phyloP scores from a whole-genome alignment of 1,284 basidiomycete species.

The Moesziomyces antarcticus region DNA sequence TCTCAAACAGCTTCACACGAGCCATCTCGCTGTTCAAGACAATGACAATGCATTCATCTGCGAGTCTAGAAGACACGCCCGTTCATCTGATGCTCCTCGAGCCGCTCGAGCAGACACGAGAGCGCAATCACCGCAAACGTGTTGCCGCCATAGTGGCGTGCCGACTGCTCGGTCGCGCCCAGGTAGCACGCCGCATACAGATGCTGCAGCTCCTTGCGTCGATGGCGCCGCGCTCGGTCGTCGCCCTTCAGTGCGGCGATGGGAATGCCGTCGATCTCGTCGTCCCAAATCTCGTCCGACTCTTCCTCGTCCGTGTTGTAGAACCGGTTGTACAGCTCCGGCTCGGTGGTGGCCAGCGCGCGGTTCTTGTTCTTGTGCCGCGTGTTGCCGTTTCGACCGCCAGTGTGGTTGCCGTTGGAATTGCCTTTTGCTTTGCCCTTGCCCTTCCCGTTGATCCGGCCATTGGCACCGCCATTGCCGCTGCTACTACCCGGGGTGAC shows the following conservation, averaged over 20 bases:
- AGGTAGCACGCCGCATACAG: slow-evolving; percentile 29
- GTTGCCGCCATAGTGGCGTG: slow-evolving; percentile 29
- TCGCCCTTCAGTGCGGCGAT: slow-evolving; percentile 1
- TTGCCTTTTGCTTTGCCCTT: slow-evolving; percentile 6
- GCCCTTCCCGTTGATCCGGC: neutral
- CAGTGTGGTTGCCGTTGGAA: slow-evolving; percentile 5
- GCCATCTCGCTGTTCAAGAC: too few relatives aligned
- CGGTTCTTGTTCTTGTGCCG: slow-evolving; percentile 9
- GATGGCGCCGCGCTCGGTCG: slow-evolving; percentile 1
- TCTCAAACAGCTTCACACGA: too few relatives aligned
- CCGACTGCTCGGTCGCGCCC: slow-evolving; percentile 15
- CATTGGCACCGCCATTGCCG: neutral
- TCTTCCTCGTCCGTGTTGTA: slow-evolving; percentile 11
- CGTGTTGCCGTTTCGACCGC: slow-evolving; percentile 6
- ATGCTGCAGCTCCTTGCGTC: slow-evolving; percentile 22
- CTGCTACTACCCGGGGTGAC: neutral
- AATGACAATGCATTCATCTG: neutral
- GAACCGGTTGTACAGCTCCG: slow-evolving; percentile 5
- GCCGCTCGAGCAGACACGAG: slow-evolving; percentile 19
- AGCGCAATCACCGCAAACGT: slow-evolving; percentile 39
- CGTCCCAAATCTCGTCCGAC: neutral
- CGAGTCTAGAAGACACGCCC: slow-evolving; percentile 10
- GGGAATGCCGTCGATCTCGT: slow-evolving; percentile 1
- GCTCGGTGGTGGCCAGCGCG: slow-evolving; percentile 10
- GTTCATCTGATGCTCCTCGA: slow-evolving; percentile 15